Evolutionary conservation across 73 alveolate species (phyloP).

Genomic region (Tetrahymena malaccensis): DNA sequence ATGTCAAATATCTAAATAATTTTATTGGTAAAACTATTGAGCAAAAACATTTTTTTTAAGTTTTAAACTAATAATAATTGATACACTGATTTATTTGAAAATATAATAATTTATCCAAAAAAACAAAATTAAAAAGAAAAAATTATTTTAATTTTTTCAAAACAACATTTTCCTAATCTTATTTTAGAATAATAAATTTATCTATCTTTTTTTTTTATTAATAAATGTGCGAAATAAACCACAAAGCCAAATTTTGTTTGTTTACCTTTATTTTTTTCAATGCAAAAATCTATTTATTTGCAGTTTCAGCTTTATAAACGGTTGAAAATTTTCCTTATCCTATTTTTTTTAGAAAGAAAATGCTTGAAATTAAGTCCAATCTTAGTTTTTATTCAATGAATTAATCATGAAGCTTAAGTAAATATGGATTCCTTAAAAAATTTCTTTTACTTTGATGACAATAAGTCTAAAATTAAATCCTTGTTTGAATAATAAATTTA

Average conservation of each 20-base stretch:
- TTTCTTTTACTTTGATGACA: not conserved
- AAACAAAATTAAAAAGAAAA: not conserved
- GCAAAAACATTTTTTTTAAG: not conserved
- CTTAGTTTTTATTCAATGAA: not conserved
- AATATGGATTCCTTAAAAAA: not conserved
- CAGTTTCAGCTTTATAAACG: conserved; percentile 85
- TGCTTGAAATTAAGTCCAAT: not conserved
- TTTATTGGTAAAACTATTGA: not conserved
- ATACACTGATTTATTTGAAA: not conserved
- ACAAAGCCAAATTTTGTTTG: not conserved
- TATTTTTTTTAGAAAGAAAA: conserved; percentile 40
- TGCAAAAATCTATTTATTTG: conserved; percentile 71
- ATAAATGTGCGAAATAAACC: not conserved
- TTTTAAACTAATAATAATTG: not conserved
- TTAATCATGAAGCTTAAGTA: not conserved
- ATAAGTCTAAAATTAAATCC: not conserved
- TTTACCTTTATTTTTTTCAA: conserved; percentile 80
- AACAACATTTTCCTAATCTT: not conserved
- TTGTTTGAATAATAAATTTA: not conserved
- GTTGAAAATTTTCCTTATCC: conserved; percentile 97
- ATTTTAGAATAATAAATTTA: not conserved
- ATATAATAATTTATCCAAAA: too few species aligned
- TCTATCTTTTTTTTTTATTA: not conserved
- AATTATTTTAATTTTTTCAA: too few species aligned
- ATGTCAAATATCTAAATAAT: conserved; percentile 82